Percentiles rank a stretch among this genome's conserved stretches.
phyloP scores from a whole-genome alignment of 306 rosid species.

The Castanea mollissima region DNA sequence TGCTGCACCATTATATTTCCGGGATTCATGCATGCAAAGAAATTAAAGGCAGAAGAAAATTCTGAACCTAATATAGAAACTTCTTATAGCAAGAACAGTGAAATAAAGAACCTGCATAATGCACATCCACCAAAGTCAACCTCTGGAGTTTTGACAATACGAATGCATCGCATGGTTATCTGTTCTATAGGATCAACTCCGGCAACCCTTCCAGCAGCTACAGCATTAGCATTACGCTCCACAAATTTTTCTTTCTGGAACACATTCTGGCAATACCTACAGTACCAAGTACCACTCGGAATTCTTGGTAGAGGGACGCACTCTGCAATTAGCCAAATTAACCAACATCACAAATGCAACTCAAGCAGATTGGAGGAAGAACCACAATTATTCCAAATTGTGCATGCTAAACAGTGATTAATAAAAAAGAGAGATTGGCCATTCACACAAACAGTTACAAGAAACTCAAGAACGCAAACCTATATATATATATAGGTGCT shows the following conservation, averaged over 20 bases:
- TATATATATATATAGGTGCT: background rate
- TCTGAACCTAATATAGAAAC: background rate
- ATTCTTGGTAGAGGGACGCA: slow-evolving; percentile 65
- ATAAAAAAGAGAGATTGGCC: background rate
- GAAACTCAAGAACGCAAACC: background rate
- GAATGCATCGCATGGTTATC: slow-evolving; percentile 75
- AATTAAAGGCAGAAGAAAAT: background rate
- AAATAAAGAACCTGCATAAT: slow-evolving; percentile 56
- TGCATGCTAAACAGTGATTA: background rate
- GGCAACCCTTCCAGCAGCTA: slow-evolving; percentile 69
- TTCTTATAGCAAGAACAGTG: background rate
- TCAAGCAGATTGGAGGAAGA: background rate
- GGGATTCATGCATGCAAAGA: background rate
- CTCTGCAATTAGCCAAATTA: slow-evolving; percentile 45
- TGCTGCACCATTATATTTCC: background rate
- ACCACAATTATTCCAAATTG: background rate
- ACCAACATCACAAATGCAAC: background rate
- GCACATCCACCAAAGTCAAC: slow-evolving; percentile 66
- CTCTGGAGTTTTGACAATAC: slow-evolving; percentile 65
- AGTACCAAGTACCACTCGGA: slow-evolving; percentile 82
- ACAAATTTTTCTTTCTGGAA: slow-evolving; percentile 57
- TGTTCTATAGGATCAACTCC: slow-evolving; percentile 71
- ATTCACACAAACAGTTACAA: background rate
- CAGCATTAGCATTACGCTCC: slow-evolving; percentile 64
- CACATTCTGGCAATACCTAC: slow-evolving; percentile 72